These are phyloP conservation scores for Aureobasidium musti DNA, from an alignment of 2,329 filamentous ascomycete species.

Conservation along the genomic window DNA sequence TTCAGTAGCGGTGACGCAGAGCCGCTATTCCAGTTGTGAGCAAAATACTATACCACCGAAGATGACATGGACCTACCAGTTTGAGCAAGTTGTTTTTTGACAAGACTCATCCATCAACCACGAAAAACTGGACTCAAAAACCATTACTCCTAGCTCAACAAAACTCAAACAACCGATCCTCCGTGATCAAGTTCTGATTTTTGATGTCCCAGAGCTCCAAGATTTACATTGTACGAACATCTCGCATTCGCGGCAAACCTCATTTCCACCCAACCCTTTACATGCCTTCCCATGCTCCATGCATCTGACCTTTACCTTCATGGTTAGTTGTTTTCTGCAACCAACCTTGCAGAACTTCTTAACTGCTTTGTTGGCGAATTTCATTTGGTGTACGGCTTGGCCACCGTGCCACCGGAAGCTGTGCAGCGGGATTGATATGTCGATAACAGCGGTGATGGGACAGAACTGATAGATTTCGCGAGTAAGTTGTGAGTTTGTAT, in stretches of 20 bases:
- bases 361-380: not conserved
- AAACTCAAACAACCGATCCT: not conserved
- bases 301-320: not conserved
- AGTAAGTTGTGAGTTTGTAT: not conserved
- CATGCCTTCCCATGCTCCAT: not conserved
- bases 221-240: not conserved
- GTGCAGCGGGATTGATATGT: not conserved
- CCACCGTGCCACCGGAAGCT: no score
- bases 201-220: not conserved
- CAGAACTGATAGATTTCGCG: not conserved
- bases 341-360: no score
- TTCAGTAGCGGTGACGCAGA: no score
- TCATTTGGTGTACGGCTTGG: not conserved
- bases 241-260: not conserved
- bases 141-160: not conserved
- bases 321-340: not conserved
- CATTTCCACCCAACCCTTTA: not conserved
- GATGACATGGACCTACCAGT: not conserved
- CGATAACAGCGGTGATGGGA: not conserved
- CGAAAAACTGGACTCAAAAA: not conserved
- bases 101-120: not conserved
- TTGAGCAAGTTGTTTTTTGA: not conserved
- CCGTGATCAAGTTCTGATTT: not conserved
- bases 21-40: no score
- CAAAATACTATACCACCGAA: no score